A percentile compares a stretch with the other conserved stretches of the same genome.
Evolutionary conservation across 306 rosid species (phyloP).

Genomic region (Castanea sativa): DNA sequence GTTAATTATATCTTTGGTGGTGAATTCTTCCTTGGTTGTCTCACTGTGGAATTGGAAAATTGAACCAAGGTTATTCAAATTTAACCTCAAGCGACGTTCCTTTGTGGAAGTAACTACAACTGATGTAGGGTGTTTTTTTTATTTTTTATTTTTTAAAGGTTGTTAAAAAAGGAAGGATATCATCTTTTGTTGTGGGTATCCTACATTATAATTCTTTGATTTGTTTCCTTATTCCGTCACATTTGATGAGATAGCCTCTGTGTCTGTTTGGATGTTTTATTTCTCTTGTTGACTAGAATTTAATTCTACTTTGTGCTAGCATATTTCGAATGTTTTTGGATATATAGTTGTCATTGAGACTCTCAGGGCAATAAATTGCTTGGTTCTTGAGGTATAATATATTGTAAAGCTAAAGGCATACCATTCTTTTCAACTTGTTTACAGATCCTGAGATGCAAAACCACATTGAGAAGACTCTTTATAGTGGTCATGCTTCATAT

Average conservation of each 20-base stretch:
- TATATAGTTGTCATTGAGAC: background rate
- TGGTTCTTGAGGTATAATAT: background rate
- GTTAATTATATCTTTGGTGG: background rate
- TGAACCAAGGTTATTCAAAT: background rate
- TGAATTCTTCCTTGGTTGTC: background rate
- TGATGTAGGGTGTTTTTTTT: background rate
- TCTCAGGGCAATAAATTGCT: background rate
- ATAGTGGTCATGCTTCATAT: slow-evolving; percentile 67
- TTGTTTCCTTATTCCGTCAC: background rate
- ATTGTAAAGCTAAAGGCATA: background rate
- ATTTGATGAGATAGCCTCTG: background rate
- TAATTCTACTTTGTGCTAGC: background rate
- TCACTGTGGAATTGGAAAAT: background rate
- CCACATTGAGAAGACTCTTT: slow-evolving; percentile 69
- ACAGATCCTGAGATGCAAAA: slow-evolving; percentile 79
- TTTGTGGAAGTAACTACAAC: background rate
- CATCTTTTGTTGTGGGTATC: background rate
- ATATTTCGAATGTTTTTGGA: background rate
- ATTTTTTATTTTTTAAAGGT: background rate
- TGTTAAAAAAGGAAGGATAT: background rate
- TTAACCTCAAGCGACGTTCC: background rate
- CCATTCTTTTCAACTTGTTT: slow-evolving; percentile 24
- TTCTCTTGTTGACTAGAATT: background rate
- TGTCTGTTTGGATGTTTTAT: background rate
- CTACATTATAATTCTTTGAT: background rate